Evolutionary conservation across 1,284 basidiomycete genomes (phyloP), one percentile per base, ranked within the genome.

Genomic region (Austroboletus novae-zelandiae): DNA sequence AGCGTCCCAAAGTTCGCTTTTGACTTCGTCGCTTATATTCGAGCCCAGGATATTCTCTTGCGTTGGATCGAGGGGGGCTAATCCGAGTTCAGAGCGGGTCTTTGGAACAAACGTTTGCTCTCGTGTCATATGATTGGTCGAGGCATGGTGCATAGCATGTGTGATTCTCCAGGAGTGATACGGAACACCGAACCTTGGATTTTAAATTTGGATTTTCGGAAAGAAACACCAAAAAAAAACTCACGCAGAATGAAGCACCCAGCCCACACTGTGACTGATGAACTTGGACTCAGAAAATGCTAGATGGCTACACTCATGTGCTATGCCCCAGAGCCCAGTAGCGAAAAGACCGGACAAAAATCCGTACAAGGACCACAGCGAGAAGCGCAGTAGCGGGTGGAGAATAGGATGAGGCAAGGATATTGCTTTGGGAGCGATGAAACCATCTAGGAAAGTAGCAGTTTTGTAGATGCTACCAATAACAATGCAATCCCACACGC

Each of bases 161-260:
- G 89, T 91, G 69, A 99, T 95, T 57, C 94, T 83, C 97, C 97
- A 99, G 20, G 94, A 93, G 70, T 99, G 95, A 74, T 95, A 99
- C 11, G 97, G 96, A 14, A 99, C 96, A 48, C 97, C 87, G 44
- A 99, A 83, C 51, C 88, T 91, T 55, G 49, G 55, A 57, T 62
- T 60, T 48, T 40, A 54, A 64, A 57, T 4, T 23, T 23, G 20
- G 20, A 4, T 23, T 23, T 62, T 65, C 66, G 71, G 57, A 65
- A 29, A 53, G 17, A 52, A 51, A 58, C 54, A 61, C 50, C 25
- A 34, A 20, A 40, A 47, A 54, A 59, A 61, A 45, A 70, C 83
- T 56, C 67, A 91, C 89, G 81, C 83, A 40, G 94, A 97, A 73
- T 99, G 97, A 35, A 98, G 78, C 54, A 98, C 68, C 91, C 93